Conservation (phyloP, 495 filamentous ascomycete species). For the Xylaria grammica region DNA sequence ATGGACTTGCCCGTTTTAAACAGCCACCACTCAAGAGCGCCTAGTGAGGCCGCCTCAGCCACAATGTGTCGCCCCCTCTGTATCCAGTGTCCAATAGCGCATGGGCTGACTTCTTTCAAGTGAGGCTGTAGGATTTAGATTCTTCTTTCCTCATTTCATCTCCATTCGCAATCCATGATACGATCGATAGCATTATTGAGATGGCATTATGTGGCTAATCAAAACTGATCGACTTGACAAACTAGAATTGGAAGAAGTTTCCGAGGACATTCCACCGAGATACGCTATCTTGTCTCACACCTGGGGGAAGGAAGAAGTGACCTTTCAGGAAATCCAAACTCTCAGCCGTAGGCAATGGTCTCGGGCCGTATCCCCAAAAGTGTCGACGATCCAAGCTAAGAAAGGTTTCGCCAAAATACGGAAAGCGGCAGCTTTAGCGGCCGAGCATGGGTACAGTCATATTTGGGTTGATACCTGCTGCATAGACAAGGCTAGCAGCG, state of each 20-base stretch:
- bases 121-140: too few species aligned
- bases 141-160: too few species aligned
- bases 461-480: constrained; percentile 27
- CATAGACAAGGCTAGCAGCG: constrained; percentile 13
- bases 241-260: background rate
- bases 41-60: too few species aligned
- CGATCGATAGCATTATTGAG: too few species aligned
- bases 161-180: too few species aligned
- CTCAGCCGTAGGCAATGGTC: background rate
- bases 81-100: too few species aligned
- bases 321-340: constrained; percentile 14
- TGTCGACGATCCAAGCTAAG: background rate
- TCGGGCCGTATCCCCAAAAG: background rate
- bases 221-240: background rate
- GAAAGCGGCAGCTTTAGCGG: constrained; percentile 7
- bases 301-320: constrained; percentile 24
- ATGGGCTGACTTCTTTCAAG: too few species aligned
- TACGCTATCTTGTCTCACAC: constrained; percentile 29
- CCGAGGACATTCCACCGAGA: background rate
- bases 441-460: background rate
- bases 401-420: constrained; percentile 12
- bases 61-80: too few species aligned
- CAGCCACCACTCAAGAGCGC: too few species aligned
- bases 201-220: background rate
- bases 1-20: too few species aligned